Conservation (phyloP, 2,329 filamentous ascomycete species). For the Annulohypoxylon truncatum region DNA sequence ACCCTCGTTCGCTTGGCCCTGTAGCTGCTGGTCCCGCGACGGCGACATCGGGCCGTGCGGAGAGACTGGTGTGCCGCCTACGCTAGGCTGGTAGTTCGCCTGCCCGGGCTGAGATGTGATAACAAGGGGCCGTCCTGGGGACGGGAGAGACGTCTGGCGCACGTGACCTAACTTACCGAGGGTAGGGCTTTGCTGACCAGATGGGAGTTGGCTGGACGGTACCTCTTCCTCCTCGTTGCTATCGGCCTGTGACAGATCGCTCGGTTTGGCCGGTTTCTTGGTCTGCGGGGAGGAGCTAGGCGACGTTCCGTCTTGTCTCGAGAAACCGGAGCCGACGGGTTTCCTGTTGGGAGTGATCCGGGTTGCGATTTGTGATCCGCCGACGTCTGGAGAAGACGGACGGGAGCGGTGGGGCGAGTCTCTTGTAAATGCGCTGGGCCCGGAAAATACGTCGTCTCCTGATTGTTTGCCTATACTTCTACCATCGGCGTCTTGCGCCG, state of each 20-base stretch:
- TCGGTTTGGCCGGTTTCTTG: constrained; percentile 1
- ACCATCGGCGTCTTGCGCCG: constrained; percentile 14
- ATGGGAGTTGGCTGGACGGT: constrained; percentile 38
- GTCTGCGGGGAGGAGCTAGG: constrained; percentile 31
- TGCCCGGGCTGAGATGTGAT: constrained; percentile 39
- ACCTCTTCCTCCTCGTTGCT: constrained; percentile 37
- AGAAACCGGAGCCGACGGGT: constrained; percentile 47
- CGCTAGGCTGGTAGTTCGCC: constrained; percentile 29
- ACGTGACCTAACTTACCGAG: constrained; percentile 38
- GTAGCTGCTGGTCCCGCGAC: constrained; percentile 30
- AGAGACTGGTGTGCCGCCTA: constrained; percentile 13
- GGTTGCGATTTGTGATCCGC: constrained; percentile 25
- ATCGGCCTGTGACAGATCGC: constrained; percentile 30
- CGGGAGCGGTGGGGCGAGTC: constrained; percentile 7
- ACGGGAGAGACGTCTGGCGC: constrained; percentile 46
- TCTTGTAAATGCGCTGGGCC: constrained; percentile 26
- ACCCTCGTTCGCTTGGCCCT: constrained; percentile 30
- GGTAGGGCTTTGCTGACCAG: constrained; percentile 41
- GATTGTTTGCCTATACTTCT: constrained; percentile 9
- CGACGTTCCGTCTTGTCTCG: constrained; percentile 38
- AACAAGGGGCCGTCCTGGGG: constrained; percentile 43
- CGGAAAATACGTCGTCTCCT: constrained; percentile 19
- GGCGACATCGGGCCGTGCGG: constrained; percentile 27
- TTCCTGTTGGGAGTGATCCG: constrained; percentile 47
- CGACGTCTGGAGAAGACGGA: constrained; percentile 39